Evolutionary conservation across 2,329 filamentous ascomycete species (phyloP), one percentile per base, ranked within the genome.

Genomic region (Colletotrichum filicis): DNA sequence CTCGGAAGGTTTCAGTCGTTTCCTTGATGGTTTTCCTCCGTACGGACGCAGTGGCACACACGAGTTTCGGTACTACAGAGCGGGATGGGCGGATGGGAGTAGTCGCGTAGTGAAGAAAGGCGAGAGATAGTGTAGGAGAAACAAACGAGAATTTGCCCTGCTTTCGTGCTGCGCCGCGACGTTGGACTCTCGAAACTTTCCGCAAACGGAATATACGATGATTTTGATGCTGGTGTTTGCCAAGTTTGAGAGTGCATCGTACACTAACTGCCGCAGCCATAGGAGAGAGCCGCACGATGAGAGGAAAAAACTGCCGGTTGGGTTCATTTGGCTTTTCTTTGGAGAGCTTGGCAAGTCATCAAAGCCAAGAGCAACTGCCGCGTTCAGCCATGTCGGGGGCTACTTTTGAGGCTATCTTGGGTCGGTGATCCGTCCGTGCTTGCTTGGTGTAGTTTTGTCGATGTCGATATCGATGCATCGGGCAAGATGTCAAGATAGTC

Each of bases 121-220:
- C 1, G 32, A 35, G 32, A 35, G 32, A 35, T 35, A 12, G 32
- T 11, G 32, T 3, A 42, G 16, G 14, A 42, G 16, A 42, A 19
- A 42, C 3, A 19, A 8, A 16, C 16, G 59, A 22, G 42, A n/a
- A 7, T n/a, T 19, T 32, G 5, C 19, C 56, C 28, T 58, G 56
- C 32, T 58, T 58, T 32, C 56, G 56, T 35, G n/a, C 26, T 52
- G 8, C 5, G 26, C 59, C 26, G 30, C 42, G 49, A 64, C 61
- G 61, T 64, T 55, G 46, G 49, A 30, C 7, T 37, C 61, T 22
- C 37, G 46, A 26, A 37, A 55, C n/a, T 28, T 30, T 55, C 61
- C 61, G 61, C 46, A 64, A 64, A 64, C 61, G 61, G 61, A 64
- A 37, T 7, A 24, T 55, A 19, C 42, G 19, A 46, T 55, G 61